A percentile compares a stretch with the other conserved stretches of the same genome.
Evolutionary conservation across 257 asterid genomes (phyloP).

Genomic region (Nicotiana knightiana): DNA sequence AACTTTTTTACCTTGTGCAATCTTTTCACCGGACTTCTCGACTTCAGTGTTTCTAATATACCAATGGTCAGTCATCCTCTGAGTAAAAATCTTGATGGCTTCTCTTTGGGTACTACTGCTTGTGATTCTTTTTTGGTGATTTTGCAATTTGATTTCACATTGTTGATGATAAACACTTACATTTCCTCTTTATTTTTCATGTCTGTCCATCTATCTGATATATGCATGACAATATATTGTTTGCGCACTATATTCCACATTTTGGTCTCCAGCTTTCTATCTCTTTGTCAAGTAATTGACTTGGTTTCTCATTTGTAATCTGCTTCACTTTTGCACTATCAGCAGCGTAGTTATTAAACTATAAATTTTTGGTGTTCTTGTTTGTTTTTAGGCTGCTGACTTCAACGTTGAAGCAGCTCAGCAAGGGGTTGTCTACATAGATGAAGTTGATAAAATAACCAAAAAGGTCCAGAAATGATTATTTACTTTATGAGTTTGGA

Average conservation of each 20-base stretch:
- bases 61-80: background rate
- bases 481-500: background rate
- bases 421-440: constrained; percentile 84
- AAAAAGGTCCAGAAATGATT: constrained; percentile 55
- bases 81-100: background rate
- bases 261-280: background rate
- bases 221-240: background rate
- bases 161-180: background rate
- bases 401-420: constrained; percentile 86
- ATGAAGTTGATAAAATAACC: constrained; percentile 93
- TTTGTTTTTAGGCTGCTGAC: constrained; percentile 63
- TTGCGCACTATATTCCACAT: background rate
- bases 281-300: background rate
- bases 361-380: constrained; percentile 10
- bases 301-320: background rate
- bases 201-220: background rate
- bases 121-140: background rate
- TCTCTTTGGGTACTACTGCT: background rate
- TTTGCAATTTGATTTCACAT: background rate
- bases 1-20: background rate
- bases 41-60: background rate
- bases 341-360: background rate
- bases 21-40: background rate
- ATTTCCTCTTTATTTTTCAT: background rate
- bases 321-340: background rate